Base-by-base conservation (phyloP, 179 eudicot species). In the Sideroxylon spinosum region DNA sequence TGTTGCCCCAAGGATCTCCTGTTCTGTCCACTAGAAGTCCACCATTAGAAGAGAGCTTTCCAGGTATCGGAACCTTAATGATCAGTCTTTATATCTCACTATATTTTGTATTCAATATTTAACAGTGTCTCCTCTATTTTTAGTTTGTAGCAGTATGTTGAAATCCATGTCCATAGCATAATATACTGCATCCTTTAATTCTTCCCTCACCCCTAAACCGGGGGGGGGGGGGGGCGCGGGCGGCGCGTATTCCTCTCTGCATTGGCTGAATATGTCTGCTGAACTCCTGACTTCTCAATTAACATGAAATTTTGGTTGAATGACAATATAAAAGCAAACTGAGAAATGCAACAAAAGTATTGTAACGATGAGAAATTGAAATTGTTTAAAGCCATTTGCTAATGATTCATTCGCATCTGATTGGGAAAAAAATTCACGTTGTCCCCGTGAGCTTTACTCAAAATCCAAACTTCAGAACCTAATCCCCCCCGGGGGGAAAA, bases 1-100 rank as follows among this genome's bases (percentile, higher is more conserved):
- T 56, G 49, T 88, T 95, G 17, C 92, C 93, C 26, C 90, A 88
- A 57, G 86, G 80, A 26, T 92, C 99, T 77, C 96, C 99, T 69
- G 82, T 72, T 59, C 94, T 81, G 29, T 73, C 92, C 68, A 82
- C 82, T 48, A 86, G 90, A 84, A 91, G 89, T 85, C 84, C 99
- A 60, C 85, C 91, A 19, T 59, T 87, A 56, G 89, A 85, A 77
- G 78, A 87, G 78, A 87, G 81, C 79, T 75, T 83, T 81, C 83
- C 86, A 78, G 97, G 98, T 95, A 84, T n/a, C n/a, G 20, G 22
- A 59, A 72, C 22, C 68, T 17, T 11, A n/a, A 67, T 10, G 20
- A 68, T 75, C 19, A 37, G 29, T 67, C 48, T 57, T 23, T 55
- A 6, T 46, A 57, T 55, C 14, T 67, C 16, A 8, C 7, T 22